A percentile compares a stretch with the other conserved stretches of the same genome.
Evolutionary conservation across 1,284 basidiomycete species (phyloP).

Genomic region (Blastosporella zonata): DNA sequence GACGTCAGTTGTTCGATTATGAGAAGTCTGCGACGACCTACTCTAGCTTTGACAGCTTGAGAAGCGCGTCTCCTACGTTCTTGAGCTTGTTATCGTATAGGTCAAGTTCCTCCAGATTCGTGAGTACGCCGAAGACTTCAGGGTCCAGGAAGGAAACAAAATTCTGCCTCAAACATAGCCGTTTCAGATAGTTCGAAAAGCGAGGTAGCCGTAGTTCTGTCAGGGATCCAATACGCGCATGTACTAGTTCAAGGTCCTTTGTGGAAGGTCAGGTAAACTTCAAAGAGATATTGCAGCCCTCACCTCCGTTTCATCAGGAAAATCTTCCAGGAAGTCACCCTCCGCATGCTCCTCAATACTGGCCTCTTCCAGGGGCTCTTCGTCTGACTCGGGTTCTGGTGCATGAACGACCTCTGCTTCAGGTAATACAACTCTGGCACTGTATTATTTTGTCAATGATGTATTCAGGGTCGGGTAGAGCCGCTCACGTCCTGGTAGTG

Average conservation of each 20-base stretch:
- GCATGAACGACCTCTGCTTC: conserved; percentile 16
- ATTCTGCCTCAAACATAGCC: conserved; percentile 90
- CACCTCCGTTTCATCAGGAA: conserved; percentile 71
- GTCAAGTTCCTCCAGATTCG: conserved; percentile 84
- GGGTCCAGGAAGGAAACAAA: conserved; percentile 42
- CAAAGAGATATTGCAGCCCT: conserved; percentile 16
- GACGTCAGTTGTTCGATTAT: not conserved
- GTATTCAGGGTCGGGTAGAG: not conserved
- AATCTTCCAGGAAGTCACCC: conserved; percentile 50
- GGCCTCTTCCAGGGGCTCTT: conserved; percentile 34
- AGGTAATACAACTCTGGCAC: conserved; percentile 47
- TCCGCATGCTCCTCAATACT: conserved; percentile 36
- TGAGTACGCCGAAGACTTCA: conserved; percentile 40
- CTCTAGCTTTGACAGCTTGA: conserved; percentile 64
- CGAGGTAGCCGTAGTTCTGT: conserved; percentile 64
- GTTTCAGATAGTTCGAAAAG: conserved; percentile 69
- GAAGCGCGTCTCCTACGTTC: conserved; percentile 60
- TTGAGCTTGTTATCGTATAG: conserved; percentile 95
- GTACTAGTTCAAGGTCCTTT: conserved; percentile 89
- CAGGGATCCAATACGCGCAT: conserved; percentile 72
- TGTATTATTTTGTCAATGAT: conserved; percentile 12
- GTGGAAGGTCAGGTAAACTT: conserved; percentile 2
- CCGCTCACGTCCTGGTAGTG: conserved; percentile 11
- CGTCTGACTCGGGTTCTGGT: conserved; percentile 45
- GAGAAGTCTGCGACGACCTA: conserved; percentile 38